Evolutionary conservation across 441 rosid genomes (phyloP).

Genomic region (Populus hybrid): DNA sequence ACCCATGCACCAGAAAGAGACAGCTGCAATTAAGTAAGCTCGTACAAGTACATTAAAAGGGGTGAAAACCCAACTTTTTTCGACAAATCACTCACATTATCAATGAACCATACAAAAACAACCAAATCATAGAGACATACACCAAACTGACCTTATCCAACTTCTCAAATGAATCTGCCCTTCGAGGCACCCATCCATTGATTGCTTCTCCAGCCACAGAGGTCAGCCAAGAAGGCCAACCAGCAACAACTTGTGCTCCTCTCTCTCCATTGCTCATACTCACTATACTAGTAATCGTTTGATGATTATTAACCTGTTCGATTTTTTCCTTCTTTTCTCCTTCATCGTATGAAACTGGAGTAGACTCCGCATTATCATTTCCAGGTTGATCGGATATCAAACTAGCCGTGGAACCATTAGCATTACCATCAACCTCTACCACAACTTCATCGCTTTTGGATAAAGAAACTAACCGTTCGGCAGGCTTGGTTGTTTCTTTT

Average conservation of each 20-base stretch:
- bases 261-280: conserved; percentile 56
- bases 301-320: conserved; percentile 27
- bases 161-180: conserved; percentile 87
- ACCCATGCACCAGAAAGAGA: neutral
- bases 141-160: conserved; percentile 65
- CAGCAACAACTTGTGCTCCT: conserved; percentile 74
- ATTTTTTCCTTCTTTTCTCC: conserved; percentile 40
- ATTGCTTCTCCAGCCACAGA: conserved; percentile 92
- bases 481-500: conserved; percentile 27
- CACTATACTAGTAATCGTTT: conserved; percentile 38
- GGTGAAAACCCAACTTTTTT: neutral
- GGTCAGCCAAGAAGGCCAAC: conserved; percentile 95
- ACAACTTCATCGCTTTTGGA: conserved; percentile 36
- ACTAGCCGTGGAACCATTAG: conserved; percentile 46
- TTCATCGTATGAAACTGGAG: conserved; percentile 35
- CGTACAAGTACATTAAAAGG: neutral
- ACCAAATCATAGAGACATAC: neutral
- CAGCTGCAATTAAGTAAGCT: neutral
- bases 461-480: conserved; percentile 41
- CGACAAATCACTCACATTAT: neutral
- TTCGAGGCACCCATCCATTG: conserved; percentile 87
- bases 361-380: conserved; percentile 23
- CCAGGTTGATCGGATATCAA: conserved; percentile 40
- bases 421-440: conserved; percentile 34
- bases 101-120: neutral